phyloP scores from a whole-genome alignment of 2,329 filamentous ascomycete species.

The Trichoderma sp. region DNA sequence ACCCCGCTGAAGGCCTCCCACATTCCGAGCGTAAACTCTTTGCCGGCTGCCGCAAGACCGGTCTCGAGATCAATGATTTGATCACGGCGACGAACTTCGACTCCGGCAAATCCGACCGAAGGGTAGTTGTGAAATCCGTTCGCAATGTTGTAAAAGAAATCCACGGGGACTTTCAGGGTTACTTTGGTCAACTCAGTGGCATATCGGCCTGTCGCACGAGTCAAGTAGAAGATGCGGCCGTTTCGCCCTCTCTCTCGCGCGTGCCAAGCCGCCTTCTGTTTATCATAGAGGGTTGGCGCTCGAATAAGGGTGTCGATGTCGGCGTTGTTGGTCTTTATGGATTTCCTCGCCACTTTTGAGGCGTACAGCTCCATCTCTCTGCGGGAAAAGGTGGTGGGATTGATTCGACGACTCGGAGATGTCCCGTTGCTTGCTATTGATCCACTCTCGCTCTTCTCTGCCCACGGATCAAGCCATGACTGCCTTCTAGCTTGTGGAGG shows the following conservation, averaged over 20 bases:
- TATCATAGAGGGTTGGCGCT: constrained; percentile 33
- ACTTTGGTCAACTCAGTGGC: constrained; percentile 64
- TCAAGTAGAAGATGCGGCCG: constrained; percentile 37
- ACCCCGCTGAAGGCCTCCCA: constrained; percentile 72
- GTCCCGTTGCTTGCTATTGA: constrained; percentile 5
- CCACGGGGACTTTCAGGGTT: constrained; percentile 66
- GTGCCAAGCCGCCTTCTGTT: constrained; percentile 35
- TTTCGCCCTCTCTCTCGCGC: constrained; percentile 36
- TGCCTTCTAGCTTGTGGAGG: not conserved
- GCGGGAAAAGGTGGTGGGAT: constrained; percentile 30
- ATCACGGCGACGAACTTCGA: constrained; percentile 65
- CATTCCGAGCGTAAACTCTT: constrained; percentile 65
- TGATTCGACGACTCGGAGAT: constrained; percentile 12
- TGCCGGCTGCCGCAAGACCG: constrained; percentile 63
- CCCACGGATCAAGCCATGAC: constrained; percentile 15
- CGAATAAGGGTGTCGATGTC: constrained; percentile 26
- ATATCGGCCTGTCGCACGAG: constrained; percentile 55
- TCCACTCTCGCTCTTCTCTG: not conserved
- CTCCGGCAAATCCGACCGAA: constrained; percentile 62
- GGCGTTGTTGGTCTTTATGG: constrained; percentile 57
- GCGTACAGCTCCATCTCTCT: constrained; percentile 39
- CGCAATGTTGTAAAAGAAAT: constrained; percentile 69
- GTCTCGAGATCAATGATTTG: constrained; percentile 69
- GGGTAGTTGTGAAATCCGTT: constrained; percentile 77
- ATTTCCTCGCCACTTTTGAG: constrained; percentile 40